These are phyloP conservation scores for Nannochloropsis oceanica DNA, from an alignment of 108 stramenopile species.

Conservation along the genomic window DNA sequence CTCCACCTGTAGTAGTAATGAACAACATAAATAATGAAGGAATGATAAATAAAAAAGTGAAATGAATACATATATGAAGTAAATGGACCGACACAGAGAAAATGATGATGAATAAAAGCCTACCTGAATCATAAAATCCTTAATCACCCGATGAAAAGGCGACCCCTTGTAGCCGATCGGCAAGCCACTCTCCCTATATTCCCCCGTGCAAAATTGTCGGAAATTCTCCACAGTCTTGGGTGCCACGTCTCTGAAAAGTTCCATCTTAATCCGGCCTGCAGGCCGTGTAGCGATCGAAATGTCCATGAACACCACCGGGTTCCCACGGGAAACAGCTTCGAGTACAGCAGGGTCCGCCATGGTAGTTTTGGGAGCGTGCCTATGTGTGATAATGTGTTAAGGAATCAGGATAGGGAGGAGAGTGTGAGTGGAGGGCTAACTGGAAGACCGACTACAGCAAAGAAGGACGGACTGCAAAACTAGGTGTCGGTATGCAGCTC, in stretches of 20 bases:
- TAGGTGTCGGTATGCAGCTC: no score
- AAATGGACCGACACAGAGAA: neutral
- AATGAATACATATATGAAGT: neutral
- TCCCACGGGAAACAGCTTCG: conserved; percentile 32
- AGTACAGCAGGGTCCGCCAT: conserved; percentile 8
- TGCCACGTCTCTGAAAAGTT: conserved; percentile 58
- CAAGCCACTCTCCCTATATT: conserved; percentile 46
- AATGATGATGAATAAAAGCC: neutral
- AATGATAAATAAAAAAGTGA: neutral
- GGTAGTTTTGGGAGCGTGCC: neutral
- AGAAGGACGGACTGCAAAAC: no score
- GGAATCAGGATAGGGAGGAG: no score
- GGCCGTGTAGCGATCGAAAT: conserved; percentile 65
- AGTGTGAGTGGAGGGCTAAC: no score
- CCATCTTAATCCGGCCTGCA: conserved; percentile 82
- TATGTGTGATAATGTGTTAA: neutral
- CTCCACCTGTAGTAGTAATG: neutral
- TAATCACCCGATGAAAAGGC: conserved; percentile 86
- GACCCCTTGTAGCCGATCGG: conserved; percentile 68
- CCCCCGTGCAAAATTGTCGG: conserved; percentile 69
- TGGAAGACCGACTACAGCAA: no score
- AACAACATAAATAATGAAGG: no score
- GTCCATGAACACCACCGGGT: conserved; percentile 89
- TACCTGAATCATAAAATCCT: conserved; percentile 48
- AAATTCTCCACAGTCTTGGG: conserved; percentile 46